These are phyloP conservation scores for Sugiyamaella sp. DNA, from an alignment of 1,139 yeast species.

Conservation along the genomic window DNA sequence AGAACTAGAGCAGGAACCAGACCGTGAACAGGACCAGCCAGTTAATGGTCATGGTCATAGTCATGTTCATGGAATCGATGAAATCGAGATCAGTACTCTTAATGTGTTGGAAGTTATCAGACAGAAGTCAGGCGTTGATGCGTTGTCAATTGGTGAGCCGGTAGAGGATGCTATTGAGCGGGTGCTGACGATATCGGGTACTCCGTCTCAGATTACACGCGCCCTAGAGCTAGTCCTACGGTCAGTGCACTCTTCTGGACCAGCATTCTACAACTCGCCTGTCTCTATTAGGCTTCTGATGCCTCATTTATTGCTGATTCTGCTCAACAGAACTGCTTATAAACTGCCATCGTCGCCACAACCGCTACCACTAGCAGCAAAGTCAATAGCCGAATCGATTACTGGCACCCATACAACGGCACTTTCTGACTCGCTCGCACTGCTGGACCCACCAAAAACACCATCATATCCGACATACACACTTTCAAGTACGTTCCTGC, in stretches of 20 bases:
- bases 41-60: no score
- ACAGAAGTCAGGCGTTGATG: constrained; percentile 13
- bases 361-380: background rate
- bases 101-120: constrained; percentile 12
- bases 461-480: background rate
- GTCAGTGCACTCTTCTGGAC: background rate
- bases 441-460: background rate
- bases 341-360: constrained; percentile 6
- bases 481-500: constrained; percentile 70
- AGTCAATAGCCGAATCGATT: background rate
- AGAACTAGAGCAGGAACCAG: no score
- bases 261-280: no score
- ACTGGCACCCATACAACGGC: background rate
- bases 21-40: no score
- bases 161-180: constrained; percentile 71
- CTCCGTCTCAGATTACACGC: constrained; percentile 72
- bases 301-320: constrained; percentile 8
- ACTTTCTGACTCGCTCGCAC: no score
- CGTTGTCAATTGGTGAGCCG: constrained; percentile 12
- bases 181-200: constrained; percentile 70
- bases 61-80: constrained; percentile 2
- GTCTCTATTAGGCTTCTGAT: constrained; percentile 5
- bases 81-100: background rate
- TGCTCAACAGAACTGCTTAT: constrained; percentile 10
- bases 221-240: constrained; percentile 36